Conservation (phyloP, 1,284 basidiomycete genomes). For the Fomitopsis schrenkii region DNA sequence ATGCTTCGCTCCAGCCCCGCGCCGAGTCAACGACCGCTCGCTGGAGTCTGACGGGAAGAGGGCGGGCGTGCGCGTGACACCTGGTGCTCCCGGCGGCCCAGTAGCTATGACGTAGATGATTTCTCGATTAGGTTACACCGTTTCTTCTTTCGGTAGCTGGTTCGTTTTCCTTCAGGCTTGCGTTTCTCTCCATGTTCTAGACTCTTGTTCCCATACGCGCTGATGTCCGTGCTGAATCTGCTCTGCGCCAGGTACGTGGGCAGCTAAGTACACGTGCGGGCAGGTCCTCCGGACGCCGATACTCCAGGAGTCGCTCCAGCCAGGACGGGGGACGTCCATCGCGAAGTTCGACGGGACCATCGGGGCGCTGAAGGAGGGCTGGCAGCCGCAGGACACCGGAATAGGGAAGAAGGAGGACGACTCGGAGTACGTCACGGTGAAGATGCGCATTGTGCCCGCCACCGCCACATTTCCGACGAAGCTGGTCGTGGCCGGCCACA, state of each 20-base stretch:
- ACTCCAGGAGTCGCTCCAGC: conserved; percentile 2
- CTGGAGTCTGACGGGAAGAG: too few species aligned
- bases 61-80: too few species aligned
- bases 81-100: too few species aligned
- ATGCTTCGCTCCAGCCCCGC: too few species aligned
- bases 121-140: too few species aligned
- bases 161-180: too few species aligned
- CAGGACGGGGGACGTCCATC: not conserved
- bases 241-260: conserved; percentile 1
- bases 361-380: not conserved
- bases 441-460: not conserved
- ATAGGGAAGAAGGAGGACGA: not conserved
- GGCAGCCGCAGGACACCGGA: not conserved
- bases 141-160: too few species aligned
- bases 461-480: not conserved
- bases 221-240: conserved; percentile 5
- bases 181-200: too few species aligned
- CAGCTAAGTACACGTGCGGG: not conserved
- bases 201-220: conserved; percentile 4
- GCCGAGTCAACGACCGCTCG: too few species aligned
- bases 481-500: not conserved
- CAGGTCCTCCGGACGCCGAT: conserved; percentile 6
- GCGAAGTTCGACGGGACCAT: not conserved
- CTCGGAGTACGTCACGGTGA: not conserved
- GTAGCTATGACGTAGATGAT: too few species aligned